Evolutionary conservation across 1,284 basidiomycete species (phyloP).

Genomic region (Porodaedalea pini): DNA sequence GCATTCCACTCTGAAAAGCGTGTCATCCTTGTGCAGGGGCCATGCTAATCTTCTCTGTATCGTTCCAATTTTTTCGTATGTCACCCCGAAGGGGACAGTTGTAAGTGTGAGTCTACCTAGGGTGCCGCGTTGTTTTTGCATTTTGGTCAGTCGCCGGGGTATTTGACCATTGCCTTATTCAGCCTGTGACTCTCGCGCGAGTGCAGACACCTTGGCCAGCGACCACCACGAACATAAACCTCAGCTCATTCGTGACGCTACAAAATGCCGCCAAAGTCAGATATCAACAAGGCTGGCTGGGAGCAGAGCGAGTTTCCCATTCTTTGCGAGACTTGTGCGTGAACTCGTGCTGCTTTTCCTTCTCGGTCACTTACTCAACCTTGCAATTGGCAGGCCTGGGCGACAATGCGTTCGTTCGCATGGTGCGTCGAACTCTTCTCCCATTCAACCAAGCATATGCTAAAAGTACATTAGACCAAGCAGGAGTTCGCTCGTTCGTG

Average conservation of each 20-base stretch:
- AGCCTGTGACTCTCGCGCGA: too few species aligned
- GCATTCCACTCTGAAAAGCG: slow-evolving; percentile 24
- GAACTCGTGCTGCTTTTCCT: slow-evolving; percentile 1
- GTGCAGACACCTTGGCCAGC: neutral
- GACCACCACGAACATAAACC: neutral
- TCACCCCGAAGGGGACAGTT: slow-evolving; percentile 23
- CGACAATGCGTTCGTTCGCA: slow-evolving; percentile 84
- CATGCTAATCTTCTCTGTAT: slow-evolving; percentile 25
- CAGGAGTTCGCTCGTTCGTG: slow-evolving; percentile 95
- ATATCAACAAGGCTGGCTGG: slow-evolving; percentile 89
- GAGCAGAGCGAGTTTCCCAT: slow-evolving; percentile 90
- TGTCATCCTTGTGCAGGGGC: slow-evolving; percentile 24
- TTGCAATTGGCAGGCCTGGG: slow-evolving; percentile 63
- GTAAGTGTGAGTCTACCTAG: neutral
- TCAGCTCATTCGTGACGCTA: neutral
- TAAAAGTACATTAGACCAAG: slow-evolving; percentile 62
- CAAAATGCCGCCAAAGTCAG: slow-evolving; percentile 57
- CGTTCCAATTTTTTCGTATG: slow-evolving; percentile 24
- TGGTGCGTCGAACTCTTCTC: slow-evolving; percentile 51
- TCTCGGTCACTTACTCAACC: slow-evolving; percentile 18
- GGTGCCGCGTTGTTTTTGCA: neutral
- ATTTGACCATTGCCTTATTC: neutral
- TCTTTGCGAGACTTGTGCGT: slow-evolving; percentile 86
- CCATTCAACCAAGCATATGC: slow-evolving; percentile 7
- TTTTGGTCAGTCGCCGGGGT: slow-evolving; percentile 20